Evolutionary conservation across 1,284 basidiomycete genomes (phyloP).

Genomic region (Sanghuangporus baumii): DNA sequence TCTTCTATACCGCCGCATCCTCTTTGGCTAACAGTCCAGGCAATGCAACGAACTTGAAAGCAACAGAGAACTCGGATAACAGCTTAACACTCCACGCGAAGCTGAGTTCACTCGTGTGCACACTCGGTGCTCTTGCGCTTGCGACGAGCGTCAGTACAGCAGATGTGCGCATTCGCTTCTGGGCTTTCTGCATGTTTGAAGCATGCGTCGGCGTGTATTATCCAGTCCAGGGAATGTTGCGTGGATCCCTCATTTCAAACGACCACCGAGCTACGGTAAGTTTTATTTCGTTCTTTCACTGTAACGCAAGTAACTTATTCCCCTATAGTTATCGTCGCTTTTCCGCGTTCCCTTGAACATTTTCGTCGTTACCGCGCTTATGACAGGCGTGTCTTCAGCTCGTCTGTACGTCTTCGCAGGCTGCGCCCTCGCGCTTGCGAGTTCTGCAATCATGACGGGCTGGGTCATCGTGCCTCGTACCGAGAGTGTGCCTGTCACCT

Average conservation of each 20-base stretch:
- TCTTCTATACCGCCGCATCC: constrained; percentile 45
- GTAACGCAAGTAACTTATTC: constrained; percentile 7
- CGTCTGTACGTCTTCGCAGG: constrained; percentile 56
- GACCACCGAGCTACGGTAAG: constrained; percentile 67
- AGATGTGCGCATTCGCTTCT: constrained; percentile 52
- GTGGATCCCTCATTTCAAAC: constrained; percentile 62
- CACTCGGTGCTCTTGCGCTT: constrained; percentile 51
- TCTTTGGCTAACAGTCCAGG: constrained; percentile 17
- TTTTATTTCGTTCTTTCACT: not conserved
- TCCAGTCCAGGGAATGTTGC: constrained; percentile 71
- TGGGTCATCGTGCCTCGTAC: constrained; percentile 32
- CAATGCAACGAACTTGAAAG: constrained; percentile 11
- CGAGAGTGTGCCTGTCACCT: constrained; percentile 3
- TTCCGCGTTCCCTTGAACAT: constrained; percentile 72
- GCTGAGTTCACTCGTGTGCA: constrained; percentile 58
- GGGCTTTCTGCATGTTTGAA: constrained; percentile 70
- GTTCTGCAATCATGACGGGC: constrained; percentile 58
- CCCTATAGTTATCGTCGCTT: constrained; percentile 52
- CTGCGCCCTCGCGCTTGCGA: constrained; percentile 50
- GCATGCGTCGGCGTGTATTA: constrained; percentile 76
- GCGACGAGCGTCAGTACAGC: constrained; percentile 43
- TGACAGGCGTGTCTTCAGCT: constrained; percentile 64
- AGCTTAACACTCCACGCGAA: constrained; percentile 56
- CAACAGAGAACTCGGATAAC: constrained; percentile 3
- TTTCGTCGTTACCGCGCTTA: constrained; percentile 65